Conservation (phyloP, 1,284 basidiomycete genomes). For the Ceratobasidium sp. region DNA sequence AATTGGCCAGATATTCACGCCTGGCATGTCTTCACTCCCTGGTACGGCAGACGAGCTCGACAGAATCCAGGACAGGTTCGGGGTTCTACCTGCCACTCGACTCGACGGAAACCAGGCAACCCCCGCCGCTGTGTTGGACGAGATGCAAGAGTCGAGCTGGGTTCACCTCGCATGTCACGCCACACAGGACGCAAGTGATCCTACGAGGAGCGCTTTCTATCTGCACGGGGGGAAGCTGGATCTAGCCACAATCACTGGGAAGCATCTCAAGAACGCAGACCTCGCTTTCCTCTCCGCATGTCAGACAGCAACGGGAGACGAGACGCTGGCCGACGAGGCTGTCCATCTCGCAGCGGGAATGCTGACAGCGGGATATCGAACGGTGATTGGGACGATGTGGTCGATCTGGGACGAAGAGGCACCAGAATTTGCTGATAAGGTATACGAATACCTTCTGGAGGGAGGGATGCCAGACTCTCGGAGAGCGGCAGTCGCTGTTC, state of each 20-base stretch:
- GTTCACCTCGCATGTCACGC: slow-evolving; percentile 39
- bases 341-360: slow-evolving; percentile 18
- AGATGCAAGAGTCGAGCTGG: slow-evolving; percentile 1
- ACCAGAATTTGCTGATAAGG: slow-evolving; percentile 1
- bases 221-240: not conserved
- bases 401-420: slow-evolving; percentile 15
- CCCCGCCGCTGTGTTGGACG: not conserved
- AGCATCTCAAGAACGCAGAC: not conserved
- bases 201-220: not conserved
- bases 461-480: not conserved
- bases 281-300: slow-evolving; percentile 16
- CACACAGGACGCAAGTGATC: slow-evolving; percentile 5
- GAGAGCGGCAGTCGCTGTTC: not conserved
- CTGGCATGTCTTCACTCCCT: no score
- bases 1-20: no score
- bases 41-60: no score
- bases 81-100: not conserved
- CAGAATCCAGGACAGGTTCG: no score
- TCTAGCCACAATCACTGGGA: not conserved
- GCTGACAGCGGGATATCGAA: slow-evolving; percentile 14
- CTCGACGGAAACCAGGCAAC: not conserved
- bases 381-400: slow-evolving; percentile 19
- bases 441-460: not conserved
- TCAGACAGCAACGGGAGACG: slow-evolving; percentile 25
- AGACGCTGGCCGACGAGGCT: slow-evolving; percentile 2